Conservation (phyloP, 768 basidiomycete genomes). For the Cystofilobasidium bisporidii region DNA sequence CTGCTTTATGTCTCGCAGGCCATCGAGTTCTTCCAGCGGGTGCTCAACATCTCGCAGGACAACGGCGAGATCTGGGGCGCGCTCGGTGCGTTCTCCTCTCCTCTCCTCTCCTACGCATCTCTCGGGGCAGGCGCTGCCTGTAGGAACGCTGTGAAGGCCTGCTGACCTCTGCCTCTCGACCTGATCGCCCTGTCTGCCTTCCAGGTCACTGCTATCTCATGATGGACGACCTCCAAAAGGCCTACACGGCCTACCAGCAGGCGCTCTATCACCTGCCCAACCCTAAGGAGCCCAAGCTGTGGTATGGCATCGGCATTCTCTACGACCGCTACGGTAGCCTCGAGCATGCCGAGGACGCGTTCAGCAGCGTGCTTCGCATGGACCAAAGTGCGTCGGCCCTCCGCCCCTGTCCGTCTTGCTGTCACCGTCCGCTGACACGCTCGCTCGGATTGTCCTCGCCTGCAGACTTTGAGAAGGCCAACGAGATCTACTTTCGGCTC, state of each 20-base stretch:
- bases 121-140: too few species aligned
- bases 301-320: slow-evolving; percentile 98
- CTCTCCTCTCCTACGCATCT: not conserved
- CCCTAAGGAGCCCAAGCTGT: slow-evolving; percentile 96
- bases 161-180: too few species aligned
- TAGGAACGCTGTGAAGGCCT: too few species aligned
- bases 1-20: slow-evolving; percentile 50
- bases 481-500: slow-evolving; percentile 93
- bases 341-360: slow-evolving; percentile 98
- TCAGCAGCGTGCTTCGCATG: slow-evolving; percentile 90
- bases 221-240: slow-evolving; percentile 98
- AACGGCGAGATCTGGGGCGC: slow-evolving; percentile 99
- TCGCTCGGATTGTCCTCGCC: slow-evolving; percentile 29
- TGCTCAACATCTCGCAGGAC: slow-evolving; percentile 78
- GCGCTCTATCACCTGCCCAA: slow-evolving; percentile 91
- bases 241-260: slow-evolving; percentile 96
- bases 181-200: not conserved
- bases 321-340: slow-evolving; percentile 97
- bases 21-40: slow-evolving; percentile 91
- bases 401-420: not conserved
- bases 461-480: slow-evolving; percentile 91
- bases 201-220: slow-evolving; percentile 93
- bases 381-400: slow-evolving; percentile 63
- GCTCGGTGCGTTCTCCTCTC: slow-evolving; percentile 49
- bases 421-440: not conserved